Percentiles rank a stretch among this genome's conserved stretches.
Evolutionary conservation across 2,329 filamentous ascomycete genomes (phyloP).

Genomic region (Verticillium zaregamsianum): DNA sequence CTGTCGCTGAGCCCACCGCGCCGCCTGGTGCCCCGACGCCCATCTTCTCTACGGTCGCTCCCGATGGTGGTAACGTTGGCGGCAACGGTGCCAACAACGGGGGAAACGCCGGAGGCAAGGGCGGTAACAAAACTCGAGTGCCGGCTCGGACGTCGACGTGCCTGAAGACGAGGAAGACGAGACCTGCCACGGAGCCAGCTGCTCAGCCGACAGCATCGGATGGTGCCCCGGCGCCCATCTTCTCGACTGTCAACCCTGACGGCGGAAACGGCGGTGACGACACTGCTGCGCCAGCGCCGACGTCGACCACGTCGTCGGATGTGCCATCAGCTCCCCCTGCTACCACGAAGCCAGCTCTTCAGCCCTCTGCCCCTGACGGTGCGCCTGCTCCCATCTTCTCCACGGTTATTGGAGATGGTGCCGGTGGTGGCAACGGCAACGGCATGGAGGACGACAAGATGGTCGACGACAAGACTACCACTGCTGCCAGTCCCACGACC

Average conservation of each 20-base stretch:
- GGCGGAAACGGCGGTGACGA: neutral
- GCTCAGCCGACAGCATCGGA: neutral
- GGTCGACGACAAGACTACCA: constrained; percentile 2
- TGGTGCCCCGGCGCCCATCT: neutral
- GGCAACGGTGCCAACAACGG: constrained; percentile 4
- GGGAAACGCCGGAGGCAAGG: neutral
- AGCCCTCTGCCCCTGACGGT: neutral
- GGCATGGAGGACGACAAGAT: neutral
- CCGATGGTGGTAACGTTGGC: neutral
- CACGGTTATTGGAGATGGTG: neutral
- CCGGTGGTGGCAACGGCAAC: constrained; percentile 2
- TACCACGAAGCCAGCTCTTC: neutral
- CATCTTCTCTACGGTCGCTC: neutral
- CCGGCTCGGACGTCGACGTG: neutral
- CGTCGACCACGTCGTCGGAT: neutral
- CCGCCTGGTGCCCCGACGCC: neutral
- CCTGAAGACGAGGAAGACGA: neutral
- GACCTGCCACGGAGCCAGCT: neutral
- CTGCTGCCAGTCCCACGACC: constrained; percentile 34
- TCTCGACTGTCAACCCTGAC: neutral
- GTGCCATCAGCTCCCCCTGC: neutral
- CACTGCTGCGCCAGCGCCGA: constrained; percentile 6
- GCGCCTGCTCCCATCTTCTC: constrained; percentile 1
- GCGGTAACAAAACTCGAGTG: constrained; percentile 16
- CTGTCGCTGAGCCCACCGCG: neutral